Base-by-base conservation (phyloP, 1,284 basidiomycete species). In the Boletus holoroseus region DNA sequence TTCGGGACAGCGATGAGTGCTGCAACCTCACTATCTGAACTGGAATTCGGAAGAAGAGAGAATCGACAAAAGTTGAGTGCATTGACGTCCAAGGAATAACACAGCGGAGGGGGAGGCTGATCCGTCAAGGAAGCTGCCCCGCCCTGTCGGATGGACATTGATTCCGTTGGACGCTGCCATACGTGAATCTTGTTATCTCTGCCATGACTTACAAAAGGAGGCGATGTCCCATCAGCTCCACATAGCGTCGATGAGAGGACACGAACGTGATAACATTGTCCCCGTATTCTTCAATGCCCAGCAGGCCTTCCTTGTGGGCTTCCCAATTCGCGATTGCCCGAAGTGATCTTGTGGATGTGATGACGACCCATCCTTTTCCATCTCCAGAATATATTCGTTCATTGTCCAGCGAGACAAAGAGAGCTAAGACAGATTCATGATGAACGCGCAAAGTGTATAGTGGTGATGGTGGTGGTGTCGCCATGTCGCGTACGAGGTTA, bases 61-160 rank as follows among this genome's bases (percentile, higher is more conserved):
- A 94, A 93, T 1, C 84, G 81, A 68, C 92, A 94, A 63, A 88
- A 95, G 66, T 94, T 95, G 55, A 95, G 75, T 2, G 91, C 82
- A 65, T 95, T 96, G 52, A 92, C 83, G 60, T 90, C 87, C 67
- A 95, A 72, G 0, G 85, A 85, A 57, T 82, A 83, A 3, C 69
- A 61, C 6, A 89, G 63, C 6, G 63, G 55, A 3, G 87, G 89
- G 0, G 68, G 68, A 1, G 73, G 71, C 11, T 77, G 67, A 13
- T 71, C 76, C 2, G 77, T 72, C 40, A 77, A 62, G 2, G 75
- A 71, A 2, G 83, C 82, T 2, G 81, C 78, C 9, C 79, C 78
- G 24, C 78, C 82, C 8, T 82, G 68, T 27, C 71, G 69, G 44
- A 67, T 70, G 12, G 43, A 55, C 18, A 64, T 65, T 9, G 74